Conservation (phyloP, 495 filamentous ascomycete genomes). For the Xylaria intraflava region DNA sequence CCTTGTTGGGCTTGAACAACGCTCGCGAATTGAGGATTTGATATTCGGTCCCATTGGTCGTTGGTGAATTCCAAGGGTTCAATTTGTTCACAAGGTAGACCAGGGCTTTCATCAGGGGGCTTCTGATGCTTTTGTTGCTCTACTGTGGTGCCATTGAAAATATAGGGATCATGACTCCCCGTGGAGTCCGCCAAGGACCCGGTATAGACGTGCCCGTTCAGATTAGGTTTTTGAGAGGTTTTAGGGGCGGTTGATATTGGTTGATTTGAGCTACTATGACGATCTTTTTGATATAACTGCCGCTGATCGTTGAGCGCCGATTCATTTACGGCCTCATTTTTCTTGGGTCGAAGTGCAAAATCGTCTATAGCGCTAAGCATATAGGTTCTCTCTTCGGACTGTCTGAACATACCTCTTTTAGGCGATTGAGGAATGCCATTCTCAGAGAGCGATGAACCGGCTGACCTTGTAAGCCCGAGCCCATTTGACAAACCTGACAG, state of each 20-base stretch:
- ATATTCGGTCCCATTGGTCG: background rate
- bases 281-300: background rate
- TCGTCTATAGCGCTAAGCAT: constrained; percentile 16
- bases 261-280: background rate
- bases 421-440: constrained; percentile 5
- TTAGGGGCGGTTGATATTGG: background rate
- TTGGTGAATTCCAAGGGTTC: too few relatives aligned
- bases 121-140: background rate
- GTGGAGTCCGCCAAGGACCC: constrained; percentile 14
- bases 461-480: background rate
- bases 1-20: background rate
- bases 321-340: constrained; percentile 10
- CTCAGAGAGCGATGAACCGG: constrained; percentile 3
- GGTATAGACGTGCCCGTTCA: background rate
- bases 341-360: constrained; percentile 24
- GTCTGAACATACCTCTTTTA: background rate
- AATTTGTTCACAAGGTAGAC: background rate
- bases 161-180: constrained; percentile 10
- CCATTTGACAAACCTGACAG: background rate
- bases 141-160: background rate
- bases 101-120: background rate
- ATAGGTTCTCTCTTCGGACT: constrained; percentile 5
- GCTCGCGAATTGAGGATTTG: background rate
- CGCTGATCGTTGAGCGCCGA: constrained; percentile 3
- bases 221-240: background rate